phyloP scores from a whole-genome alignment of 495 filamentous ascomycete genomes.

The Penicillium desertorum region DNA sequence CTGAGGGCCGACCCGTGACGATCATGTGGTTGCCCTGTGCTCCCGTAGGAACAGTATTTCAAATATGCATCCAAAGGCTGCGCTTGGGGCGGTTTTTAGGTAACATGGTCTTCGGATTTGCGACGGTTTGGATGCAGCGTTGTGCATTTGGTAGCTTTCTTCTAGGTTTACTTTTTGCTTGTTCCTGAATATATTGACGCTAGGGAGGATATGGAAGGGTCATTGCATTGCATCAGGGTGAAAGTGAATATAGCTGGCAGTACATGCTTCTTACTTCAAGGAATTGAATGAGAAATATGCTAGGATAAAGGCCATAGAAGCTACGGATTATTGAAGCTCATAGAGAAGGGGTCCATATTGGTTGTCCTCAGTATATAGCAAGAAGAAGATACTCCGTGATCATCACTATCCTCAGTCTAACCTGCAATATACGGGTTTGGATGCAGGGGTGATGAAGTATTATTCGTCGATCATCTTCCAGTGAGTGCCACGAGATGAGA shows the following conservation, averaged over 20 bases:
- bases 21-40: neutral
- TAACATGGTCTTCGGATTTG: neutral
- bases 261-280: neutral
- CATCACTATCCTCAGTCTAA: neutral
- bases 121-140: neutral
- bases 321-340: neutral
- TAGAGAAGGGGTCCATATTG: neutral
- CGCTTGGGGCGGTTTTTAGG: neutral
- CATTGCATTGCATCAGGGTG: neutral
- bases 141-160: neutral
- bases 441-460: slow-evolving; percentile 1
- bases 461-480: neutral
- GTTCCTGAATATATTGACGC: neutral
- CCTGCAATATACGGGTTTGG: neutral
- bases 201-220: neutral
- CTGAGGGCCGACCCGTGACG: slow-evolving; percentile 13
- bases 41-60: neutral
- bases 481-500: neutral
- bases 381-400: neutral
- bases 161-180: neutral
- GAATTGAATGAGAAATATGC: neutral
- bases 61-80: neutral
- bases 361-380: neutral
- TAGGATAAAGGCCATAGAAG: neutral
- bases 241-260: neutral